These are phyloP conservation scores for Colletotrichum sp. DNA, from an alignment of 2,329 filamentous ascomycete genomes.

Conservation along the genomic window DNA sequence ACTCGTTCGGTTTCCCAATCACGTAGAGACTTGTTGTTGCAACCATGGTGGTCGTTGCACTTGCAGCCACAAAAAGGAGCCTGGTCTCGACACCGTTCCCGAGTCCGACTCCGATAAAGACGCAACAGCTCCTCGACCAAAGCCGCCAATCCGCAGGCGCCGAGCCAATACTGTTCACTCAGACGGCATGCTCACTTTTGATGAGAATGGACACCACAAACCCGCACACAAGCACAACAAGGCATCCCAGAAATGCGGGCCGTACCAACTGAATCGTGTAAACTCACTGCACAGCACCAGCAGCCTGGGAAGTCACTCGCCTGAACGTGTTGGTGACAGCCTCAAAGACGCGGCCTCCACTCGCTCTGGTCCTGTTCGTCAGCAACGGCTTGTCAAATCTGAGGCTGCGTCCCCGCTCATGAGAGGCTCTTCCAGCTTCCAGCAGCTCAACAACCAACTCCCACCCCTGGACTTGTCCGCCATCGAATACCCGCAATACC, in stretches of 20 bases:
- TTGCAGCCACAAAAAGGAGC: conserved; percentile 69
- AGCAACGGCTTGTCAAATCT: conserved; percentile 62
- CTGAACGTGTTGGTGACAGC: conserved; percentile 45
- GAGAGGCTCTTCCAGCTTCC: conserved; percentile 51
- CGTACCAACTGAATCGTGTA: conserved; percentile 64
- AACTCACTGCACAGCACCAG: conserved; percentile 61
- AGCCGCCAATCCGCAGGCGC: conserved; percentile 52
- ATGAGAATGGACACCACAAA: conserved; percentile 70
- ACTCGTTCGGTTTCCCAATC: conserved; percentile 1
- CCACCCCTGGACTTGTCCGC: conserved; percentile 64
- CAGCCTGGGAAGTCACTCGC: conserved; percentile 52
- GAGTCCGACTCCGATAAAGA: conserved; percentile 66
- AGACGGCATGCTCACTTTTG: conserved; percentile 63
- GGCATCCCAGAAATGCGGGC: conserved; percentile 65
- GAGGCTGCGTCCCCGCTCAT: conserved; percentile 66
- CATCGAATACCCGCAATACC: conserved; percentile 56
- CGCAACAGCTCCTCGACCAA: conserved; percentile 39
- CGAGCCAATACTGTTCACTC: conserved; percentile 68
- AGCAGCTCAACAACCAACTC: conserved; percentile 57
- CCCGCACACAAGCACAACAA: conserved; percentile 65
- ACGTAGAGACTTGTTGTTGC: conserved; percentile 70
- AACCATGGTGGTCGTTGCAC: conserved; percentile 72
- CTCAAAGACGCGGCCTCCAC: conserved; percentile 41
- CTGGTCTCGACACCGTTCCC: conserved; percentile 64
- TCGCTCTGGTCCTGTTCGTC: conserved; percentile 42